Evolutionary conservation across 139 green algal species (phyloP), one percentile per base, ranked within the genome.

Genomic region (Desmodesmus armatus): DNA sequence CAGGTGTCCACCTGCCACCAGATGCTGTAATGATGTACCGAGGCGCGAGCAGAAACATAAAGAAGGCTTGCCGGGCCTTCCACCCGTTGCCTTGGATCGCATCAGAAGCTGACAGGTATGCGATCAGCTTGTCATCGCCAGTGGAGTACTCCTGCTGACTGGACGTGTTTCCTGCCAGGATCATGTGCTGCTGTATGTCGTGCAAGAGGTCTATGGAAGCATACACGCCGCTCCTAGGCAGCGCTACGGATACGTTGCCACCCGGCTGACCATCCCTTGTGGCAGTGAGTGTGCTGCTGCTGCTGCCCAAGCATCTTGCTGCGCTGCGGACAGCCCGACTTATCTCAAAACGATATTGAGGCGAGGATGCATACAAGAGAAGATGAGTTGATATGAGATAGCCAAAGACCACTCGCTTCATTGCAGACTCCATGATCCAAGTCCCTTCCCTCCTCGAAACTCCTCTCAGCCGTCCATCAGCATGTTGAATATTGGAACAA

Each of bases 21-120:
- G 27, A 11, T 19, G 75, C 53, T n/a, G 71, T 21, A 17, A 82
- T 6, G 2, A 53, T 70, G 27, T 82, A 82, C 5, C 75, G 60
- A 0, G 75, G 75, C n/a, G 75, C 75, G 53, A 82, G 37, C 21
- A 82, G 53, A 51, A 71, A 53, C 51, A 82, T 25, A n/a, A 82
- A 70, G 21, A 82, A 3, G 7, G 75, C 53, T 33, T 35, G 53
- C 3, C 75, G 51, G 37, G 53, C 53, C 40, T n/a, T 29, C 75
- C 53, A 70, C 21, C 75, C 75, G 15, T 82, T 51, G 9, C 53
- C 53, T 43, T 41, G 23, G 33, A 69, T 71, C 21, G 58, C 75
- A 13, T 82, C 53, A 11, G 13, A 40, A 7, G 53, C 75, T 5
- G 13, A 71, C 25, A 53, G 39, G 44, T 71, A 82, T 3, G 75